Conservation (phyloP, 129 eudicot genomes). For the Tagetes patula region DNA sequence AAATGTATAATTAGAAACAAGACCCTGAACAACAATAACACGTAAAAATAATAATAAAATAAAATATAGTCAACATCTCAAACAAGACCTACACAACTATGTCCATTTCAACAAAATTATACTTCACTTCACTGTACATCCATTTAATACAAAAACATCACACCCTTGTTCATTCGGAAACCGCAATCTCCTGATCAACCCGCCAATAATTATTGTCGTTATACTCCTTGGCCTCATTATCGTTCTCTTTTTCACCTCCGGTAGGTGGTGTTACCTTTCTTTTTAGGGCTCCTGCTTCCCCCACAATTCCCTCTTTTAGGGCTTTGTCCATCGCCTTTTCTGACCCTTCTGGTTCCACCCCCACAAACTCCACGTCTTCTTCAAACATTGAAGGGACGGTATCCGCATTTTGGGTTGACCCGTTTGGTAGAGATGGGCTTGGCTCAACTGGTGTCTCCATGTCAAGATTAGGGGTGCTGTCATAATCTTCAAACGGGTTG, state of each 20-base stretch:
- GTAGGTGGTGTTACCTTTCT: conserved; percentile 36
- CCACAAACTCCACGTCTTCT: conserved; percentile 93
- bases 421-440: conserved; percentile 43
- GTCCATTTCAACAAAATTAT: conserved; percentile 43
- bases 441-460: conserved; percentile 27
- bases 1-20: conserved; percentile 24
- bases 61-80: conserved; percentile 20
- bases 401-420: conserved; percentile 43
- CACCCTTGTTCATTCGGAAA: conserved; percentile 46
- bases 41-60: conserved; percentile 21
- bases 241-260: conserved; percentile 54
- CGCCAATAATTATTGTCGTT: conserved; percentile 85
- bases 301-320: conserved; percentile 88
- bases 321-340: conserved; percentile 94
- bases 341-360: conserved; percentile 81
- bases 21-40: conserved; percentile 16
- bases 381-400: conserved; percentile 64
- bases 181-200: conserved; percentile 81
- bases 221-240: conserved; percentile 39
- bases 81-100: conserved; percentile 37
- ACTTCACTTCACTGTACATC: conserved; percentile 34
- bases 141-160: conserved; percentile 31
- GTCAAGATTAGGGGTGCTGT: conserved; percentile 24
- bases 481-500: conserved; percentile 72
- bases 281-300: conserved; percentile 83